Percentiles rank a stretch among this genome's conserved stretches.
These are phyloP conservation scores for Atractiella rhizophila DNA, from an alignment of 768 basidiomycete genomes.

Conservation along the genomic window DNA sequence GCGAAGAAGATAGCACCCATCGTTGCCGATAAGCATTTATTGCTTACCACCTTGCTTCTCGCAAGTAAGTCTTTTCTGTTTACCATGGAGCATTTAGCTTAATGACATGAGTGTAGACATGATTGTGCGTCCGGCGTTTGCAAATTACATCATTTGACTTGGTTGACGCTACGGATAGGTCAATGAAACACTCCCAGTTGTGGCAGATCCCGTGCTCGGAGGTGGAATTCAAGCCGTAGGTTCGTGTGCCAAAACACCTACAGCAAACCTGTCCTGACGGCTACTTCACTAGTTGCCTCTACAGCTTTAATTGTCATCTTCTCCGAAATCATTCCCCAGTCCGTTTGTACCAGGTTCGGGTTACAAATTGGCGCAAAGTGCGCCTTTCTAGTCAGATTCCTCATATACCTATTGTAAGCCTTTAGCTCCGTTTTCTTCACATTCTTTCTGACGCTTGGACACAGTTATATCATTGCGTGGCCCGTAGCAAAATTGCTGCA, in stretches of 20 bases:
- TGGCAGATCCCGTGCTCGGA: conserved; percentile 52
- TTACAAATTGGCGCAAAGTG: conserved; percentile 38
- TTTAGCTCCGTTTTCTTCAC: conserved; percentile 46
- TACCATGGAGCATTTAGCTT: not conserved
- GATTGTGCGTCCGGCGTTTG: conserved; percentile 3
- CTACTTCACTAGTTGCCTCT: conserved; percentile 28
- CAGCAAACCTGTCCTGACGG: not conserved
- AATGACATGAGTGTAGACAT: conserved; percentile 81
- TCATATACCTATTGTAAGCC: conserved; percentile 42
- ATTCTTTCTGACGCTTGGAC: not conserved
- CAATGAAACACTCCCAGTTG: conserved; percentile 45
- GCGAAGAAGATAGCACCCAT: conserved; percentile 70
- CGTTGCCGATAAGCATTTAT: conserved; percentile 52
- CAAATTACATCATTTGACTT: not conserved
- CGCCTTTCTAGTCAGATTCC: conserved; percentile 30
- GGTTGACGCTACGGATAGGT: not conserved
- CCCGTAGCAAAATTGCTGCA: conserved; percentile 64
- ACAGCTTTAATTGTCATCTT: conserved; percentile 70
- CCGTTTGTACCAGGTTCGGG: conserved; percentile 72
- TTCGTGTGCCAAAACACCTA: not conserved
- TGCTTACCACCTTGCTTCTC: conserved; percentile 27
- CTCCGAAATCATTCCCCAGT: conserved; percentile 51
- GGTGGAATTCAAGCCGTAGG: conserved; percentile 51
- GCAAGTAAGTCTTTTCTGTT: too few species aligned
- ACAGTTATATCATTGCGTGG: conserved; percentile 33